Conservation (phyloP, 2,329 filamentous ascomycete species). For the Zymoseptoria brevis region DNA sequence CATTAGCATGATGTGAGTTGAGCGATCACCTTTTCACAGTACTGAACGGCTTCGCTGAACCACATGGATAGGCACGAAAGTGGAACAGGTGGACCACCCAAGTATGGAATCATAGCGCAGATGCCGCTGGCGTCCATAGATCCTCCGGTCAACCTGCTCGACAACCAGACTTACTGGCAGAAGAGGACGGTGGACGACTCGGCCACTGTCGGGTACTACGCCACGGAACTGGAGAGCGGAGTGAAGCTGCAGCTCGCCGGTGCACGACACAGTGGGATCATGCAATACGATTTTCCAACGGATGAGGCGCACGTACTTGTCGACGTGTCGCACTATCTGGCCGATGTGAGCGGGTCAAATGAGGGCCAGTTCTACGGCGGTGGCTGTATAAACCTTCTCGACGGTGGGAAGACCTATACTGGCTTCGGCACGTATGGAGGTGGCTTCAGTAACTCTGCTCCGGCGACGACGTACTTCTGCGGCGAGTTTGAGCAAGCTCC, state of each 20-base stretch:
- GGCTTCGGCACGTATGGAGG: slow-evolving; percentile 55
- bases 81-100: slow-evolving; percentile 61
- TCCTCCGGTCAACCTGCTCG: slow-evolving; percentile 31
- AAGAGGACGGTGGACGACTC: slow-evolving; percentile 28
- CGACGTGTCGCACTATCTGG: slow-evolving; percentile 56
- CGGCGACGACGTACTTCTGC: slow-evolving; percentile 55
- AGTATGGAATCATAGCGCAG: slow-evolving; percentile 56
- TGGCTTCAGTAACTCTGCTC: slow-evolving; percentile 51
- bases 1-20: slow-evolving; percentile 37
- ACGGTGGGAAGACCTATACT: slow-evolving; percentile 44
- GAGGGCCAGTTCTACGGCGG: slow-evolving; percentile 50
- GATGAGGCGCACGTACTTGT: slow-evolving; percentile 46
- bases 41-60: slow-evolving; percentile 23
- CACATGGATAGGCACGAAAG: slow-evolving; percentile 53
- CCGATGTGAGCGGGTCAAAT: slow-evolving; percentile 39
- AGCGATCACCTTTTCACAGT: slow-evolving; percentile 4
- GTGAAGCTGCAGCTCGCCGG: slow-evolving; percentile 52
- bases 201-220: slow-evolving; percentile 55
- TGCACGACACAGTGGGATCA: slow-evolving; percentile 50
- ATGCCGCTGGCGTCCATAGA: slow-evolving; percentile 42
- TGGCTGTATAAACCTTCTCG: slow-evolving; percentile 48
- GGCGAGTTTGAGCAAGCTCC: slow-evolving; percentile 48
- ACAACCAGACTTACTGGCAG: slow-evolving; percentile 36
- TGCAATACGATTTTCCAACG: slow-evolving; percentile 52
- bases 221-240: slow-evolving; percentile 47